These are phyloP conservation scores for Lepidium didymum DNA, from an alignment of 345 rosid genomes.

Conservation along the genomic window DNA sequence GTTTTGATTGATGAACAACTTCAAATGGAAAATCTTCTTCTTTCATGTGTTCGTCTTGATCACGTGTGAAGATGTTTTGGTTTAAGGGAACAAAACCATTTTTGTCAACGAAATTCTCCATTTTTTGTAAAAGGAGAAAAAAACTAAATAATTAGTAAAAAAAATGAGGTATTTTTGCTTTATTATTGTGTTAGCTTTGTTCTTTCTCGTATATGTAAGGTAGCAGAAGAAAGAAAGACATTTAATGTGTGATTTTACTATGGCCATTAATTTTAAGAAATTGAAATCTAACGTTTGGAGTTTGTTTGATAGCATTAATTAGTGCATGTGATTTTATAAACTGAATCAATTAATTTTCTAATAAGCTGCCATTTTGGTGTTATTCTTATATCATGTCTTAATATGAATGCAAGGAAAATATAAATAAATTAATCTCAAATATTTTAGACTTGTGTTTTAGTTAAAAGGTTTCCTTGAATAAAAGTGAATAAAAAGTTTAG, in stretches of 20 bases:
- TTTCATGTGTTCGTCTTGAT: conserved; percentile 29
- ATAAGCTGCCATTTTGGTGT: neutral
- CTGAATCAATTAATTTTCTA: neutral
- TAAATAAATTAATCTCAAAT: neutral
- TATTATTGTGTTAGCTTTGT: conserved; percentile 17
- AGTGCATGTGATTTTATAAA: neutral
- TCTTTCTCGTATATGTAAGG: conserved; percentile 25
- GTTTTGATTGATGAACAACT: conserved; percentile 28
- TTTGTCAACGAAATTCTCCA: conserved; percentile 23
- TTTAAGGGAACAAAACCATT: conserved; percentile 13
- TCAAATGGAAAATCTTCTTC: conserved; percentile 35
- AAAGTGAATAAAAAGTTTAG: neutral
- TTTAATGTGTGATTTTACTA: conserved; percentile 13
- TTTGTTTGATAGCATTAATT: conserved; percentile 27
- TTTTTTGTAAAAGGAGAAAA: conserved; percentile 11
- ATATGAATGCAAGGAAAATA: neutral
- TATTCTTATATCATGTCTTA: neutral
- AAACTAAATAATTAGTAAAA: conserved; percentile 30
- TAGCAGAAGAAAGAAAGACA: conserved; percentile 6
- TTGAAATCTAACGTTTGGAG: conserved; percentile 15
- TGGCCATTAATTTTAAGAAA: conserved; percentile 15
- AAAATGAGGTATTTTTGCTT: neutral
- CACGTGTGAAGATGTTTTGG: conserved; percentile 25
- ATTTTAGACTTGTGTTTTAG: too few species aligned
- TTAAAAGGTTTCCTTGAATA: too few species aligned